Base-by-base conservation (phyloP, 2,329 filamentous ascomycete species). In the Coniochaeta sp. region DNA sequence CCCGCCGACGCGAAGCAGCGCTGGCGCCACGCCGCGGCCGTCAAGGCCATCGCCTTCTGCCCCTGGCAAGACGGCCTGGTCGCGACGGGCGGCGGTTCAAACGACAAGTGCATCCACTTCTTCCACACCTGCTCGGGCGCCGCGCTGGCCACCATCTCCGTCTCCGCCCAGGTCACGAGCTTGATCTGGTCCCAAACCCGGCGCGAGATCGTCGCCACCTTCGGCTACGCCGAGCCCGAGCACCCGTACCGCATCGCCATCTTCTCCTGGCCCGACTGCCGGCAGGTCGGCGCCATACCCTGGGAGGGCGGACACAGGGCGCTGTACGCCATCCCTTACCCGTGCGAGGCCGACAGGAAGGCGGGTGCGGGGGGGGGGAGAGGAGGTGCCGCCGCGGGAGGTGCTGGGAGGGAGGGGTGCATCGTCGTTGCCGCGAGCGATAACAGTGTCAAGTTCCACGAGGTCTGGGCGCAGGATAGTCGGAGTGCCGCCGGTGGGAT, bases 11-110 rank as follows among this genome's bases (percentile, higher is more conserved):
- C 87, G 61, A 85, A 79, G 60, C 83, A 95, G 65, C 79, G 79
- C 28, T 94, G 90, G 81, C 67, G 75, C 10, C 90, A 99, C 65
- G 82, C 82, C 24, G 92, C 92, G 1, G 94, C 94, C 2, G 88
- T 97, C 58, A 99, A 99, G 68, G 94, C 94, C 28, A 94, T 97
- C 59, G 91, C 94, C 2, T 97, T 97, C 68, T 95, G 92, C 56
- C 92, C 94, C 0, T 99, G 91, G 92, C 87, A 92, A 52, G 82
- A 87, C 22, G 87, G 86, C 3, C 77, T 99, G 4, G 70, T 99
- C 33, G 94, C 94, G 13, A 95, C 92, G 1, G 91, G 94, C 3
- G 92, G 94, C 33, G 94, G 94, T 22, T 92, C 89, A 45, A 95
- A 95, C 62, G 92, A 99, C 71, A 89, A 90, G 60, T 90, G 90